Percentiles rank a stretch among this genome's conserved stretches.
phyloP scores from a whole-genome alignment of 305 asterid species.

The Solanum hybrid region DNA sequence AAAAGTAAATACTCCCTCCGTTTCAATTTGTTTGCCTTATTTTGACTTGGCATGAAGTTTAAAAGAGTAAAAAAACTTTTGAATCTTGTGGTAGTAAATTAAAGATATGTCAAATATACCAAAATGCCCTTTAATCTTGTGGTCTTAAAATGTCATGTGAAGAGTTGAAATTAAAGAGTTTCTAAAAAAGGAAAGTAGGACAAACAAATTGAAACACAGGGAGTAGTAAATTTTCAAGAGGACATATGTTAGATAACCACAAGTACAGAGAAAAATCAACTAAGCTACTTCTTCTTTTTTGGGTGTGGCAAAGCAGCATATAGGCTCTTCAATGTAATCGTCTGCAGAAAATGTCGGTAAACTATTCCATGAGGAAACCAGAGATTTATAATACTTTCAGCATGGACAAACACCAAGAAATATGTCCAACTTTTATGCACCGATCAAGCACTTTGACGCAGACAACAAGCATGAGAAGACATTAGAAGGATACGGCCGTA shows the following conservation, averaged over 20 bases:
- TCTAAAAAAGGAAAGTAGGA: not conserved
- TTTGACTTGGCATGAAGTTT: not conserved
- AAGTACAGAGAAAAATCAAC: not conserved
- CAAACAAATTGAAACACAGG: not conserved
- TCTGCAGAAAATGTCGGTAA: not conserved
- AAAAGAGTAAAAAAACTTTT: not conserved
- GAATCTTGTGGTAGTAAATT: not conserved
- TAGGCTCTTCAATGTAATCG: not conserved
- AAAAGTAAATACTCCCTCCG: not conserved
- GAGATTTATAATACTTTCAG: not conserved
- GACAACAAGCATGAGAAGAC: not conserved
- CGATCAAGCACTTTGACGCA: not conserved
- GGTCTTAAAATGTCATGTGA: not conserved
- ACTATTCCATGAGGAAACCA: not conserved
- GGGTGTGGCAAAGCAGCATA: not conserved
- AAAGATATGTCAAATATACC: not conserved
- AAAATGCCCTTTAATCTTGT: not conserved
- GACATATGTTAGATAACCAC: not conserved
- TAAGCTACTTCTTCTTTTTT: not conserved
- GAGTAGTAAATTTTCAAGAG: not conserved
- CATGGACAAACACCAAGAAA: not conserved
- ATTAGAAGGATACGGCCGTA: slow-evolving; percentile 10
- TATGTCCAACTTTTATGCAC: not conserved
- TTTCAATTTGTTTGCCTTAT: not conserved
- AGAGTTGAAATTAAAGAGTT: not conserved